Evolutionary conservation across 441 rosid species (phyloP), one percentile per base, ranked within the genome.

Genomic region (Brassica hybrid): DNA sequence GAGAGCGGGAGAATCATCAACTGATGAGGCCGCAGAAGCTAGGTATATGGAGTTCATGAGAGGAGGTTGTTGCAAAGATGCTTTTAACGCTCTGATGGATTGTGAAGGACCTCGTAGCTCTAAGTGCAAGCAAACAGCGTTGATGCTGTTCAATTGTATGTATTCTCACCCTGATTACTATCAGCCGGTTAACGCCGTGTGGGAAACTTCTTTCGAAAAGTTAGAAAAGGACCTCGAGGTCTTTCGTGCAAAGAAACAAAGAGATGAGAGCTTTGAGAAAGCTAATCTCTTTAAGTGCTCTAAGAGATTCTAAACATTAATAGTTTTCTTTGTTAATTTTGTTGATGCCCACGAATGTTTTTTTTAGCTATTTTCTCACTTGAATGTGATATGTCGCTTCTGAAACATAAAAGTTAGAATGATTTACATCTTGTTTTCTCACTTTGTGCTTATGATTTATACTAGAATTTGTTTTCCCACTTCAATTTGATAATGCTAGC

Each of bases 141-240:
- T 1, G 60, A 56, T 17, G 25, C 0, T 56, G 60, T 56, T 56
- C 2, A 17, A 18, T 17, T 56, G 60, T 18, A 56, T 56, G 60
- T 56, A 56, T 56, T 56, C 60, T 18, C 21, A 56, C 25, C 60
- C 60, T 56, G 25, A 56, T 56, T 56, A 56, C 60, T 56, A 56
- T 56, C 23, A 56, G 3, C 60, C 60, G 13, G 60, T 56, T 56
- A 17, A 17, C 12, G 23, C 60, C 9, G 6, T 17, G 12, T 7
- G 7, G 2, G 23, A 54, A 54, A 3, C 23, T 17, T 7, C 12
- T 54, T 9, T 6, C 11, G 1, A 54, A 54, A 4, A 54, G 59
- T 17, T 54, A 7, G 23, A 6, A 11, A 17, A 54, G 59, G 59
- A 16, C 4, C 59, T 54, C 21, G 23, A 50, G 19, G 57, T 14